Evolutionary conservation across 306 rosid species (phyloP), one percentile per base, ranked within the genome.

Genomic region (Trifolium dubium): DNA sequence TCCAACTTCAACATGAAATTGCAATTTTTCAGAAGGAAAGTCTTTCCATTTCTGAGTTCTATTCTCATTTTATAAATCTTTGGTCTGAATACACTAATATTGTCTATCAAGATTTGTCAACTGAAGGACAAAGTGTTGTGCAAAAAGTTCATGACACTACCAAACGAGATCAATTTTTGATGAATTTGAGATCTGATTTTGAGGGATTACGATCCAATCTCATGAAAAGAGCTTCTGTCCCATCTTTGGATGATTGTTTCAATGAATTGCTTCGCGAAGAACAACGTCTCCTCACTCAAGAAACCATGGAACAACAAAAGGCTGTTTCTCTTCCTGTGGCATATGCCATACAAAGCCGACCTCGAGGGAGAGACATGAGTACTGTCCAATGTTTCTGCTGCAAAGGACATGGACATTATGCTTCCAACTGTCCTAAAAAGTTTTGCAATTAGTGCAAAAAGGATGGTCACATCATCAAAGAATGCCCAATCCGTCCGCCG

Each of bases 371-470:
- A 3, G 63, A 56, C 2, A 56, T 56, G 35, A 56, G 63, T 56
- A 8, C n/a, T 9, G 35, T 56, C 35, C 63, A 23, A 28, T 56
- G 35, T 56, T 40, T 40, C 44, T 40, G 10, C 44, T 40, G 10
- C 44, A 40, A 40, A 40, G 44, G 12, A 8, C 0, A 2, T 51
- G 34, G 62, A 17, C 74, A 69, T 51, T 34, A 8, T 29, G 44
- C 73, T 50, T 14, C 73, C 1, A 4, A 68, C 11, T 30, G 15
- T 32, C 46, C 47, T 4, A 34, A 69, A 34, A 35, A 50, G 12
- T 51, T 69, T 3, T 69, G 35, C 28, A 17, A 51, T 53, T 51
- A 69, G 4, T 69, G 50, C 50, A 69, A 69, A 69, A 69, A 51
- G 3, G 34, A 53, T 14, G 50, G 64, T 0, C 50, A 34, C 14